Evolutionary conservation across 2,329 filamentous ascomycete species (phyloP).

Genomic region (Neurospora crassa): DNA sequence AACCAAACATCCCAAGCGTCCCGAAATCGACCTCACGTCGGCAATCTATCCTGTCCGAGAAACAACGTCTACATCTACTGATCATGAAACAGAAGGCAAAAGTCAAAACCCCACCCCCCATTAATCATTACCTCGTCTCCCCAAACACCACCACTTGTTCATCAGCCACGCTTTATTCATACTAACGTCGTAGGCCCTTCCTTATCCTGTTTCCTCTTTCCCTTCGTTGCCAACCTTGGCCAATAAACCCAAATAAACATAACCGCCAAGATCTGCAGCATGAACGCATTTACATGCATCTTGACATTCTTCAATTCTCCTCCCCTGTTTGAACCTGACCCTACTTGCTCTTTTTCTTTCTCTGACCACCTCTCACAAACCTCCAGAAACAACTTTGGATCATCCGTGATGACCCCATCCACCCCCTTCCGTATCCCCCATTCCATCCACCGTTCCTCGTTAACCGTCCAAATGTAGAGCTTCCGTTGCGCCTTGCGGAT

Average conservation of each 20-base stretch:
- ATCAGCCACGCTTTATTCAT: neutral
- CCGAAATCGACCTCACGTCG: neutral
- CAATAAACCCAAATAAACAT: slow-evolving; percentile 9
- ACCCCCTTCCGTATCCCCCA: slow-evolving; percentile 60
- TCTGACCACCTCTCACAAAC: slow-evolving; percentile 35
- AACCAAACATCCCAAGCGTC: neutral
- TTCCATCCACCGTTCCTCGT: slow-evolving; percentile 67
- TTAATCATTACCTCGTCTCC: neutral
- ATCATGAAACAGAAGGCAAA: neutral
- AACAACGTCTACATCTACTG: neutral
- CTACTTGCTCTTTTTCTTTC: neutral
- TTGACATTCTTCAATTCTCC: neutral
- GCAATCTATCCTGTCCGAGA: neutral
- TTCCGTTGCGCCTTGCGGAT: slow-evolving; percentile 45
- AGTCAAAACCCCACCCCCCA: neutral
- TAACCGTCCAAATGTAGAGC: slow-evolving; percentile 81
- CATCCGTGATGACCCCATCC: slow-evolving; percentile 80
- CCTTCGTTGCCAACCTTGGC: slow-evolving; percentile 4
- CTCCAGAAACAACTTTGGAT: slow-evolving; percentile 59
- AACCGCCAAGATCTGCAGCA: slow-evolving; percentile 10
- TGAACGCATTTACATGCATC: slow-evolving; percentile 11
- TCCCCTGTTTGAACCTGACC: slow-evolving; percentile 1
- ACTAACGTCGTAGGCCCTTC: neutral
- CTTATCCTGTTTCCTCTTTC: neutral
- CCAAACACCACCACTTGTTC: neutral